These are phyloP conservation scores for Oryza punctata DNA, from an alignment of 176 grass and related monocot genomes.

Conservation along the genomic window DNA sequence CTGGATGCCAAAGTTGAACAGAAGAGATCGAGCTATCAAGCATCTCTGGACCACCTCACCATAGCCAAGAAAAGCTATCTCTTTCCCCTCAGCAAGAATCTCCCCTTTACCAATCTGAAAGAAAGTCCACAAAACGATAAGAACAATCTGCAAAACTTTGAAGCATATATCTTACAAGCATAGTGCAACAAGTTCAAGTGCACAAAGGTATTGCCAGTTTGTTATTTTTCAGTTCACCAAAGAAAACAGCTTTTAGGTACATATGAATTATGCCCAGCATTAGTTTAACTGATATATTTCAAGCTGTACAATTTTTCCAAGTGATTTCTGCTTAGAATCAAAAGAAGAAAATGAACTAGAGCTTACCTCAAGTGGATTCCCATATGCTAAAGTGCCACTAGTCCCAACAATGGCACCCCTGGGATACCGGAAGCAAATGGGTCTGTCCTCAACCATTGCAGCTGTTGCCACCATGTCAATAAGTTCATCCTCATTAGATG, in stretches of 20 bases:
- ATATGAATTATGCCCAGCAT: neutral
- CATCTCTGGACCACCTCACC: constrained; percentile 73
- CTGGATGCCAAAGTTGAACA: constrained; percentile 64
- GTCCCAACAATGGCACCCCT: constrained; percentile 51
- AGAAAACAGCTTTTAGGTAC: neutral
- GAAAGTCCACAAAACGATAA: neutral
- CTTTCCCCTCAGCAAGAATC: constrained; percentile 60
- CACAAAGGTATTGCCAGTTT: neutral
- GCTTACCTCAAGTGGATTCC: constrained; percentile 60
- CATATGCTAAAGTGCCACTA: constrained; percentile 35
- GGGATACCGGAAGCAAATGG: constrained; percentile 74
- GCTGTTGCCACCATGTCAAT: constrained; percentile 75
- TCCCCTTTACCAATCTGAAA: constrained; percentile 87
- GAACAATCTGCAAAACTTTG: neutral
- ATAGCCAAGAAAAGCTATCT: constrained; percentile 70
- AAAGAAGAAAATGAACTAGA: constrained; percentile 18
- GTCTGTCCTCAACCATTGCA: constrained; percentile 51
- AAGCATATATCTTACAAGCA: neutral
- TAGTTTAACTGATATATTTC: neutral
- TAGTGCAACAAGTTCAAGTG: neutral
- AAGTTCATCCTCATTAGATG: constrained; percentile 69
- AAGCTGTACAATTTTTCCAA: neutral
- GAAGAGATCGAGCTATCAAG: constrained; percentile 68
- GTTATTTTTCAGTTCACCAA: neutral
- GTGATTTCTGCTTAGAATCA: neutral